Evolutionary conservation across 148 eudicot species (phyloP).

Genomic region (Vaccinium darrowii): DNA sequence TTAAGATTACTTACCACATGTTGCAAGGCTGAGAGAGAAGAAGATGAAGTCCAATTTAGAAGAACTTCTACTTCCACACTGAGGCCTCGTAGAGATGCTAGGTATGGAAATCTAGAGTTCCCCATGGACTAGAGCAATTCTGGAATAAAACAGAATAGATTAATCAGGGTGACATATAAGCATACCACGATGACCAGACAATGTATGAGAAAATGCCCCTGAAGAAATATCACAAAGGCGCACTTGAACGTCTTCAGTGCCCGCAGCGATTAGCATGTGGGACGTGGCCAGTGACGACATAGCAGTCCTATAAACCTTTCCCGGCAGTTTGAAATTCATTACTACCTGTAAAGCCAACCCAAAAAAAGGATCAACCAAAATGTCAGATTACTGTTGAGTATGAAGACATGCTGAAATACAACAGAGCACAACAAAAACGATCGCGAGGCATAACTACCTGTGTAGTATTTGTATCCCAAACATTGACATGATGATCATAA

Average conservation of each 20-base stretch:
- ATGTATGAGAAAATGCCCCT: slow-evolving; percentile 94
- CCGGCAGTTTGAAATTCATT: slow-evolving; percentile 94
- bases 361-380: slow-evolving; percentile 4
- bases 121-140: not conserved
- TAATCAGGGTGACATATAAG: slow-evolving; percentile 4
- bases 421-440: not conserved
- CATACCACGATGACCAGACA: slow-evolving; percentile 99
- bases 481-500: slow-evolving; percentile 86
- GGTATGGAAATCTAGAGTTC: slow-evolving; percentile 3
- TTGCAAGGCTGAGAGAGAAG: slow-evolving; percentile 11
- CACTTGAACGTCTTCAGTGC: slow-evolving; percentile 98
- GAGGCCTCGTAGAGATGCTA: not conserved
- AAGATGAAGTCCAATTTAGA: not conserved
- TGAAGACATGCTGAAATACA: not conserved
- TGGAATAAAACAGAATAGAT: slow-evolving; percentile 13
- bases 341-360: slow-evolving; percentile 47
- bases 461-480: slow-evolving; percentile 94
- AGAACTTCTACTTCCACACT: slow-evolving; percentile 7
- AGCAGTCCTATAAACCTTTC: slow-evolving; percentile 88
- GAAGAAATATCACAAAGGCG: slow-evolving; percentile 98
- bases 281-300: slow-evolving; percentile 85
- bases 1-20: not conserved
- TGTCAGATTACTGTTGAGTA: not conserved
- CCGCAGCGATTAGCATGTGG: slow-evolving; percentile 95
- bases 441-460: slow-evolving; percentile 44